A percentile compares a stretch with the other conserved stretches of the same genome.
Evolutionary conservation across 2,329 filamentous ascomycete species (phyloP).

Genomic region (Fusarium sp.): DNA sequence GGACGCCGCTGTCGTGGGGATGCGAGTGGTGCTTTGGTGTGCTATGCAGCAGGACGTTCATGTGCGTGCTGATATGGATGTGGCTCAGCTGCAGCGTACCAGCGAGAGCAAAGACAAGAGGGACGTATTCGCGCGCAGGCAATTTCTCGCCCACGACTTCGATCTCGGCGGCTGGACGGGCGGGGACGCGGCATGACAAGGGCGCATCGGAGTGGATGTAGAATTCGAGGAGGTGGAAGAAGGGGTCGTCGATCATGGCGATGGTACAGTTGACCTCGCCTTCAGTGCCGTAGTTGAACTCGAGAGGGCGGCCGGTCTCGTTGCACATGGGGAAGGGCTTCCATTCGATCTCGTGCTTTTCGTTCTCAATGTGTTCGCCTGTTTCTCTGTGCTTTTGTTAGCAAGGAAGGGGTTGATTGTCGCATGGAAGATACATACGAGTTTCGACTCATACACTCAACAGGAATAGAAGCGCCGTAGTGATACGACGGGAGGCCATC

Average conservation of each 20-base stretch:
- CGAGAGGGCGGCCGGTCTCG: constrained; percentile 85
- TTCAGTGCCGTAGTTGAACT: constrained; percentile 88
- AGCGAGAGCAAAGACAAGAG: constrained; percentile 87
- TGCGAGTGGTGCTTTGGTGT: constrained; percentile 72
- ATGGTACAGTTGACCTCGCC: constrained; percentile 87
- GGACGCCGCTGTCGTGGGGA: constrained; percentile 78
- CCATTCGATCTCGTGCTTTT: constrained; percentile 87
- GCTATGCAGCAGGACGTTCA: constrained; percentile 89
- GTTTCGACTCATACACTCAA: constrained; percentile 81
- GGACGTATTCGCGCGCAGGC: constrained; percentile 75
- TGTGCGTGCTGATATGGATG: constrained; percentile 87
- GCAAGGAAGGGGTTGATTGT: not conserved
- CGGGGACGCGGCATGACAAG: constrained; percentile 88
- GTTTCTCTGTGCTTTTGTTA: constrained; percentile 72
- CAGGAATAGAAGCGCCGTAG: constrained; percentile 75
- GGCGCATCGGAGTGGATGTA: constrained; percentile 98
- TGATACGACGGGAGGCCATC: constrained; percentile 70
- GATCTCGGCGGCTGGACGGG: constrained; percentile 73
- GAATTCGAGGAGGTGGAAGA: constrained; percentile 94
- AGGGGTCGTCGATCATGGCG: constrained; percentile 79
- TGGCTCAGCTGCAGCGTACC: constrained; percentile 91
- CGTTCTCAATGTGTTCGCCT: constrained; percentile 88
- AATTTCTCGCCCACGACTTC: constrained; percentile 67
- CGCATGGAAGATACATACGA: constrained; percentile 64
- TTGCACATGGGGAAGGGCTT: constrained; percentile 91